phyloP scores from a whole-genome alignment of 2,329 filamentous ascomycete species.

The Penicillium decumbens region DNA sequence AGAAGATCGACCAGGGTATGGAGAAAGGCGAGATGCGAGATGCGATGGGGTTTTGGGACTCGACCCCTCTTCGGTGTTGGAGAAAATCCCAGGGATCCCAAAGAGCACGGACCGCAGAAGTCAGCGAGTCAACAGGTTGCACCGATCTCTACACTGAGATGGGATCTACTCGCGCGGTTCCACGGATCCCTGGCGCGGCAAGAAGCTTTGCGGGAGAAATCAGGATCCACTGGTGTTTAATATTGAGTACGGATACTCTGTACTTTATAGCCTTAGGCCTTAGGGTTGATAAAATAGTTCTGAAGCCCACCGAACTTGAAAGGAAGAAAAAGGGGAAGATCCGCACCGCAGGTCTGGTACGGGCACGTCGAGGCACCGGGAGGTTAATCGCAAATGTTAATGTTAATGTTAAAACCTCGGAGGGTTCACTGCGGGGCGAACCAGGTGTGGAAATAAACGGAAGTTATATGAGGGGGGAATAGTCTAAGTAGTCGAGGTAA shows the following conservation, averaged over 20 bases:
- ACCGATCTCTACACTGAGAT: constrained; percentile 22
- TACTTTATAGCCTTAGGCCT: too few relatives aligned
- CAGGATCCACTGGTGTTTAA: constrained; percentile 5
- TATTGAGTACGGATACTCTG: background rate
- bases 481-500: background rate
- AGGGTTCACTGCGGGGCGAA: constrained; percentile 11
- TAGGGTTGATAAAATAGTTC: too few relatives aligned
- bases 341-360: background rate
- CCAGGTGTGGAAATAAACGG: constrained; percentile 2
- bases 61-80: constrained; percentile 20
- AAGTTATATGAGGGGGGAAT: background rate
- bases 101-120: constrained; percentile 21
- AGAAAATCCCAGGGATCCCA: constrained; percentile 19
- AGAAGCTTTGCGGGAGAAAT: constrained; percentile 17
- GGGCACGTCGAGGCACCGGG: constrained; percentile 7
- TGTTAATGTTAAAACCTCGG: constrained; percentile 13
- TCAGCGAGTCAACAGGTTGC: constrained; percentile 23
- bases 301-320: too few relatives aligned
- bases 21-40: constrained; percentile 16
- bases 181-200: constrained; percentile 27
- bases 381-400: constrained; percentile 14
- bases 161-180: constrained; percentile 24
- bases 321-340: constrained; percentile 1
- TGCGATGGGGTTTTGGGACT: constrained; percentile 20
- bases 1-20: constrained; percentile 29